Conservation (phyloP, 2,329 filamentous ascomycete genomes). For the Thielaviopsis populi region DNA sequence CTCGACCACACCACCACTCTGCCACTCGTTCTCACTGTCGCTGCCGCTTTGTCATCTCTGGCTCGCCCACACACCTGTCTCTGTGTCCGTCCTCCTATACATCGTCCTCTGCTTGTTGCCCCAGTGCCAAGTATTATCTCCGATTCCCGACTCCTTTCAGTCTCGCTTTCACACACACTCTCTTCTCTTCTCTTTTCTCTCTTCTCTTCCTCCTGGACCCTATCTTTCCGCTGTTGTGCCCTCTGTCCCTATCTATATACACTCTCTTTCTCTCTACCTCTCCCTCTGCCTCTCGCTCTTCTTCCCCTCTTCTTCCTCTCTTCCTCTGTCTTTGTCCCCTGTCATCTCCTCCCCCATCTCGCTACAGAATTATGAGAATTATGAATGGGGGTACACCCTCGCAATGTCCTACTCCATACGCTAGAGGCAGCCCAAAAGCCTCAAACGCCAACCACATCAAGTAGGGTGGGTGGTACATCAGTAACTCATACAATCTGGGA, state of each 20-base stretch:
- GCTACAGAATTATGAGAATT: not conserved
- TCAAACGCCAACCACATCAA: not conserved
- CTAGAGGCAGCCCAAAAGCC: constrained; percentile 4
- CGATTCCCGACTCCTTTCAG: not conserved
- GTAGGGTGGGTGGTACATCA: not conserved
- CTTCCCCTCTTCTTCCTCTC: not conserved
- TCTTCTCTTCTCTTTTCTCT: not conserved
- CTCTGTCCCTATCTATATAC: no score
- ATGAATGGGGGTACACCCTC: not conserved
- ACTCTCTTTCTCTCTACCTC: no score
- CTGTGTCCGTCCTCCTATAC: no score
- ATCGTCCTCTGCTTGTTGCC: no score
- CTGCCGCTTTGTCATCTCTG: not conserved
- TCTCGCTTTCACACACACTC: not conserved
- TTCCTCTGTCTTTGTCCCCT: not conserved
- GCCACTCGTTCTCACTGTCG: no score
- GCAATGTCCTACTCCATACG: not conserved
- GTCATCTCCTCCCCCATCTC: not conserved
- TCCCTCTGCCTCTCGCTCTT: not conserved
- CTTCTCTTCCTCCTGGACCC: not conserved
- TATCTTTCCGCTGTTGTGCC: not conserved
- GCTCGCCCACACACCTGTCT: not conserved
- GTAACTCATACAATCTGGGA: not conserved
- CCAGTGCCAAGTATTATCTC: not conserved
- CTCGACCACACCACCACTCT: not conserved